Base-by-base conservation (phyloP, 345 rosid species). In the Excoecaria agallocha region DNA sequence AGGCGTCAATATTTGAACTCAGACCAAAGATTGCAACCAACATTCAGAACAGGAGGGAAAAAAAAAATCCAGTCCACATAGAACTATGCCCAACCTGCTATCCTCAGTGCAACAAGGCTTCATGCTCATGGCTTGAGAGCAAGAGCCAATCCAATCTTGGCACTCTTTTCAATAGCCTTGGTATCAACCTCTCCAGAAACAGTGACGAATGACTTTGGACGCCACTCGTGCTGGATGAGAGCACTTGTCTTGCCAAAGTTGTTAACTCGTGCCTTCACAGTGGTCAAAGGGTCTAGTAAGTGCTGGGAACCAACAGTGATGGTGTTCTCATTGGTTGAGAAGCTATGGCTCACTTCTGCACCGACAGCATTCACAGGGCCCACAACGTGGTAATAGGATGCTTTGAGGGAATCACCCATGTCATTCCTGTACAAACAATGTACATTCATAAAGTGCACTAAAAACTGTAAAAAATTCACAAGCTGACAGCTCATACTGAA, bases 171-270 rank as follows among this genome's bases (percentile, higher is more conserved):
- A 43, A 93, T 78, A 39, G 93, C 83, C 86, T 88, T 91, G 76
- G 96, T 81, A 77, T 94, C 99, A 12, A 94, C 94, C 85, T 94
- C 99, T 37, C 93, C 97, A 0, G 97, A 87, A 68, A 94, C 57
- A 3, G 97, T 91, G 79, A 94, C 71, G 68, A 87, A 70, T 0
- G 99, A 91, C 79, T 74, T 93, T 4, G 98, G 97, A 52, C 86
- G 88, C 98, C 97, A 94, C 82, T 87, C 90, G 54, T 94, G 99
- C 87, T 94, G 98, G 70, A 94, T 73, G 49, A 94, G 90, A 17
- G 97, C 95, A 41, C 86, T 90, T 5, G 83, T 89, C 75, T 78
- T 85, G 50, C 98, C 98, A 2, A 75, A 63, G 63, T 92, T 92
- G 89, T 91, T 91, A 75, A 89, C 83, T 16, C 93, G 87, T 2